phyloP scores from a whole-genome alignment of 495 filamentous ascomycete genomes.

The Penicillium paradoxum region DNA sequence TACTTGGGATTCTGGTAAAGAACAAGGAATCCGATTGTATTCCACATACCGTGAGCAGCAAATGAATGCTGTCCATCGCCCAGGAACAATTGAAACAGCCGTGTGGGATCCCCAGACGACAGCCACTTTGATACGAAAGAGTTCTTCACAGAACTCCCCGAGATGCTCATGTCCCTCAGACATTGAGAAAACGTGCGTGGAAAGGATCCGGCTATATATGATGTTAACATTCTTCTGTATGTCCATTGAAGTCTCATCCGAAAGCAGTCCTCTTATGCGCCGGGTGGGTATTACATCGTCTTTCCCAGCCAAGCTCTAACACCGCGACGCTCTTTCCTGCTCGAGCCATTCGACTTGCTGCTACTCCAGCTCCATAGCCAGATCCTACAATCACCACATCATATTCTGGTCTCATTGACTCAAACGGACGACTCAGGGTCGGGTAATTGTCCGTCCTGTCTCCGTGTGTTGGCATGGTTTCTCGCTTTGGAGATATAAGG shows the following conservation, averaged over 20 bases:
- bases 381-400: constrained; percentile 64
- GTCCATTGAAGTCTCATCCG: too few relatives aligned
- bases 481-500: too few relatives aligned
- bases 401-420: constrained; percentile 52
- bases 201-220: too few relatives aligned
- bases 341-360: constrained; percentile 60
- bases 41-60: constrained; percentile 54
- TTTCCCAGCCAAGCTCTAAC: constrained; percentile 58
- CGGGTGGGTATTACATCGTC: constrained; percentile 55
- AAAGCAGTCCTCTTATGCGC: constrained; percentile 6
- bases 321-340: constrained; percentile 57
- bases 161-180: constrained; percentile 47
- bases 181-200: constrained; percentile 30
- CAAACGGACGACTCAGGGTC: constrained; percentile 51
- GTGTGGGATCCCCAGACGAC: constrained; percentile 47
- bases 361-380: constrained; percentile 63
- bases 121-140: constrained; percentile 7
- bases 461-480: too few relatives aligned
- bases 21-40: constrained; percentile 16
- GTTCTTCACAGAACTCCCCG: constrained; percentile 38
- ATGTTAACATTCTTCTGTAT: too few relatives aligned
- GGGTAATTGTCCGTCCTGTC: constrained; percentile 26
- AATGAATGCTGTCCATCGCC: constrained; percentile 64
- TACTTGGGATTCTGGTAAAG: too few relatives aligned
- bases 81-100: constrained; percentile 58